These are phyloP conservation scores for Coffea eugenioides DNA, from an alignment of 257 asterid genomes.

Conservation along the genomic window DNA sequence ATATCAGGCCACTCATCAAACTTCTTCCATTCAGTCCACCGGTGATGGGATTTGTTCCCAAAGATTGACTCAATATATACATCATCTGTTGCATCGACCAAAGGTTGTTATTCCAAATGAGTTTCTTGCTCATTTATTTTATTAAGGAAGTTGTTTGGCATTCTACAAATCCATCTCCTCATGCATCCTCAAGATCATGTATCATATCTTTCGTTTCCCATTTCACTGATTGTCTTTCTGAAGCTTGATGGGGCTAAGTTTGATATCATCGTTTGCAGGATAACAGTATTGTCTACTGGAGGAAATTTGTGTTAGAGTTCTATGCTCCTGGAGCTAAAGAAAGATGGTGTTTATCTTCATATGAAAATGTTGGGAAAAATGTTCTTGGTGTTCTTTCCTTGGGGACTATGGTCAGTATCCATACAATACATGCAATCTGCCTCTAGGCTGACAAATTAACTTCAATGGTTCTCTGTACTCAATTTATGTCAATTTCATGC, in stretches of 20 bases:
- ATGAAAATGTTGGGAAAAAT: slow-evolving; percentile 36
- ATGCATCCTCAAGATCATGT: neutral
- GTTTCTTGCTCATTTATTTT: neutral
- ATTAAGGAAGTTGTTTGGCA: neutral
- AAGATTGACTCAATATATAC: slow-evolving; percentile 40
- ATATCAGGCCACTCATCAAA: slow-evolving; percentile 29
- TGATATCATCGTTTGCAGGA: slow-evolving; percentile 31
- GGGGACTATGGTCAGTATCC: slow-evolving; percentile 43
- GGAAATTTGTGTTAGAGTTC: slow-evolving; percentile 51
- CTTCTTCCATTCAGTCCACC: slow-evolving; percentile 10
- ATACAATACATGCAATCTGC: slow-evolving; percentile 1
- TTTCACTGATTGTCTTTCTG: neutral
- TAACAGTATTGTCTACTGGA: slow-evolving; percentile 49
- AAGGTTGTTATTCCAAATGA: slow-evolving; percentile 35
- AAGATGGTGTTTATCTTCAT: slow-evolving; percentile 63
- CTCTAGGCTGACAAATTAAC: neutral
- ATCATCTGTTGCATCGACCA: slow-evolving; percentile 38
- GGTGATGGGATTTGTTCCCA: slow-evolving; percentile 43
- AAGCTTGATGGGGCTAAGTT: neutral
- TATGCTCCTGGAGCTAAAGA: slow-evolving; percentile 53
- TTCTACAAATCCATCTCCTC: neutral
- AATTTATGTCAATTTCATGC: neutral
- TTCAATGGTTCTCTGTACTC: neutral
- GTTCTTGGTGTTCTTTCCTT: slow-evolving; percentile 37
- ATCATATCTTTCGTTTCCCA: neutral